Evolutionary conservation across 345 rosid species (phyloP), one percentile per base, ranked within the genome.

Genomic region (Pistacia vera): DNA sequence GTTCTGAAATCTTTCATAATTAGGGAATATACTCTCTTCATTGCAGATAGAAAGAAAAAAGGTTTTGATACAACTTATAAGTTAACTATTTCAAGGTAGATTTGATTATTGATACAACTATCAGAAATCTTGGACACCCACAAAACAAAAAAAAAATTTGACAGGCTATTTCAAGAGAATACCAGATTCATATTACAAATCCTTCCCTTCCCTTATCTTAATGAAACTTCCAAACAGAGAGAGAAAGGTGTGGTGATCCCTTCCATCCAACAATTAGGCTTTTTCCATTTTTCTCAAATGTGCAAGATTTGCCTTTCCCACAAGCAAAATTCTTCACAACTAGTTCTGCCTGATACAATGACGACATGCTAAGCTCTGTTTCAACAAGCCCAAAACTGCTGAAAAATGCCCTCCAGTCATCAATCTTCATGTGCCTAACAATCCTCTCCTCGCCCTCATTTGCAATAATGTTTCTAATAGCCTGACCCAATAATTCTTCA

Each of bases 321-420:
- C 78, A 68, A 1, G 74, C 3, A 54, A 77, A 81, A 33, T 71
- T 77, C 46, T 82, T 62, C 18, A 72, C 63, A 25, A 86, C 61
- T 41, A 87, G 72, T 9, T 76, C 67, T 28, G 84, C 91, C 67
- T 84, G 87, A 69, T 74, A 83, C 75, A 84, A 18, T 13, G 86
- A 77, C 55, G 84, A 57, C 60, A 65, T 59, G 68, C 93, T 84
- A 33, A 89, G 62, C 8, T 84, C 85, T 0, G 59, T 74, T 63
- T 87, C 93, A n/a, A 28, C 78, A 86, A 86, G 78, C 3, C 87
- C 79, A 28, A 72, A 87, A 12, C 86, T 78, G 0, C 66, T 76
- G 4, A 87, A 80, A 68, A 78, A 89, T 9, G 70, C 80, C 77
- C 86, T 81, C 93, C 89, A 87, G n/a, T 76, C 88, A 12, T 86